A percentile compares a stretch with the other conserved stretches of the same genome.
These are phyloP conservation scores for Sphagnum magellanicum DNA, from an alignment of 228 moss, liverwort and hornwort genomes.

Conservation along the genomic window DNA sequence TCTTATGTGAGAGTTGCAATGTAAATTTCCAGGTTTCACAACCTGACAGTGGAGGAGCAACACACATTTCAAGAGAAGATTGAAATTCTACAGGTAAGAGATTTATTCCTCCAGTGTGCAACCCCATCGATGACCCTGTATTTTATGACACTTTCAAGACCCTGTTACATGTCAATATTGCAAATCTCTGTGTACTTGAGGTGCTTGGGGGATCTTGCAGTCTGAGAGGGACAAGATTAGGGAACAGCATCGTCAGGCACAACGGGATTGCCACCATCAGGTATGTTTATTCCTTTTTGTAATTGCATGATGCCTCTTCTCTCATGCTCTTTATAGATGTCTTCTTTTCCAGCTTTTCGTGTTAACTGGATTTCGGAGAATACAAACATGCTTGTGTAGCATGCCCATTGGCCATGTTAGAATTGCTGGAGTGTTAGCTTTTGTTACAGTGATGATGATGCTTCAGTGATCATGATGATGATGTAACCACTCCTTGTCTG, in stretches of 20 bases:
- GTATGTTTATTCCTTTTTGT: constrained; percentile 15
- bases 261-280: constrained; percentile 67
- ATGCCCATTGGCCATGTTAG: too few relatives aligned
- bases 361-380: too few relatives aligned
- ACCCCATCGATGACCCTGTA: background rate
- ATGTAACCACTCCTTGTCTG: constrained; percentile 1
- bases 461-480: too few relatives aligned
- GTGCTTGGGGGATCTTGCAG: constrained; percentile 23
- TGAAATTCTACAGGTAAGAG: constrained; percentile 3
- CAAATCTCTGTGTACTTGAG: background rate
- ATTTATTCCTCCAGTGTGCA: background rate
- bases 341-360: too few relatives aligned
- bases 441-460: too few relatives aligned
- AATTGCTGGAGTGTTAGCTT: too few relatives aligned
- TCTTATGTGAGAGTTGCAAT: background rate
- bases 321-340: too few relatives aligned
- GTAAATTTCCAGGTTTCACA: constrained; percentile 30
- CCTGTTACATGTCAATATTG: constrained; percentile 15
- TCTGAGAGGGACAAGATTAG: constrained; percentile 43
- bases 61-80: constrained; percentile 27
- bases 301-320: too few relatives aligned
- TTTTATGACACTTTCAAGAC: too few relatives aligned
- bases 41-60: constrained; percentile 26
- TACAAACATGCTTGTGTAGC: too few relatives aligned
- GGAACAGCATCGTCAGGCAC: constrained; percentile 67